Evolutionary conservation across 2,329 filamentous ascomycete species (phyloP).

Genomic region (Lasiodiplodia sp.): DNA sequence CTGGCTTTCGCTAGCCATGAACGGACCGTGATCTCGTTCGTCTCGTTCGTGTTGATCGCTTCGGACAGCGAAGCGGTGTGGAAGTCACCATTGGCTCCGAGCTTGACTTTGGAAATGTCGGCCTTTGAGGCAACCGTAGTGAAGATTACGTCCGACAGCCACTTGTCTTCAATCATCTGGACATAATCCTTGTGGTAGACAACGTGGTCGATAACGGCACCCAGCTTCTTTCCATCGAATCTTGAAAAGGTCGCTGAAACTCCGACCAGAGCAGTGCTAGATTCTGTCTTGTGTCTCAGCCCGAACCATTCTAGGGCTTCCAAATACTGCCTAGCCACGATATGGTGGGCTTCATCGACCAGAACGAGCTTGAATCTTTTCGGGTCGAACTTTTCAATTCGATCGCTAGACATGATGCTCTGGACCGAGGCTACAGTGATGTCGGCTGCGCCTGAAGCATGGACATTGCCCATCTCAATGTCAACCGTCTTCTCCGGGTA

Average conservation of each 20-base stretch:
- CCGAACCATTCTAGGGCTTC: slow-evolving; percentile 79
- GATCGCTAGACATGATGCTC: slow-evolving; percentile 78
- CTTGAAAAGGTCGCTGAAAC: slow-evolving; percentile 85
- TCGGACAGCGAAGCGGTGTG: slow-evolving; percentile 76
- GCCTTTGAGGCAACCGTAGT: slow-evolving; percentile 87
- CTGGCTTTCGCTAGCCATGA: slow-evolving; percentile 82
- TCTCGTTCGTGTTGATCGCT: slow-evolving; percentile 80
- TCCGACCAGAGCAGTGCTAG: slow-evolving; percentile 71
- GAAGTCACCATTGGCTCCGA: slow-evolving; percentile 76
- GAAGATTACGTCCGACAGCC: slow-evolving; percentile 91
- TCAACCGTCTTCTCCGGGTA: slow-evolving; percentile 86
- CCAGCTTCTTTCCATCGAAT: slow-evolving; percentile 83
- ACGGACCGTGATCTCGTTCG: slow-evolving; percentile 84
- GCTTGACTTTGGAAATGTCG: slow-evolving; percentile 75
- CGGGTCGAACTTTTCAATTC: slow-evolving; percentile 85
- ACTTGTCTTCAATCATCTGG: slow-evolving; percentile 86
- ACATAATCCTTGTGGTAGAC: slow-evolving; percentile 91
- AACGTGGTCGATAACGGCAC: slow-evolving; percentile 89
- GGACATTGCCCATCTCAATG: slow-evolving; percentile 85
- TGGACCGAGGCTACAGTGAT: slow-evolving; percentile 93
- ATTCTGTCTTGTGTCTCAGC: slow-evolving; percentile 60
- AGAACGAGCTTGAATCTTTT: slow-evolving; percentile 83
- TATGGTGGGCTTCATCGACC: slow-evolving; percentile 97
- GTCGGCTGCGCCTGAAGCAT: slow-evolving; percentile 81
- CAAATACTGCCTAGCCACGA: slow-evolving; percentile 84